phyloP scores from a whole-genome alignment of 768 basidiomycete genomes.

The Pisolithus microcarpus region DNA sequence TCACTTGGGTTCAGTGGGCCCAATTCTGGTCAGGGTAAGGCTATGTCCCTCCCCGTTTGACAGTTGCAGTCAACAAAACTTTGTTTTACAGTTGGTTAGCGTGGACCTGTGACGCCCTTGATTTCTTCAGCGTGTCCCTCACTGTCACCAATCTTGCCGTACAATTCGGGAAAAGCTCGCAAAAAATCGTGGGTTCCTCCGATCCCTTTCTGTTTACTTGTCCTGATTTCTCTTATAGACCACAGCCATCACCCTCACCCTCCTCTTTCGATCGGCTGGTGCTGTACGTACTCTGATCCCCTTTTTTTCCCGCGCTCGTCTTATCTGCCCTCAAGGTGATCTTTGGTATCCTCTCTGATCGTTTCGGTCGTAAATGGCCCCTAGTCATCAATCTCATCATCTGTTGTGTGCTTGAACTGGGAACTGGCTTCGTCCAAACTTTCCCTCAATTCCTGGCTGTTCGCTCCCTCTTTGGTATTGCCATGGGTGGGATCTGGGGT shows the following conservation, averaged over 20 bases:
- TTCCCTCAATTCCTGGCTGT: conserved; percentile 76
- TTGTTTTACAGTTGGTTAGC: conserved; percentile 58
- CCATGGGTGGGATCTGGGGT: conserved; percentile 90
- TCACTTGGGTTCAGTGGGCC: conserved; percentile 50
- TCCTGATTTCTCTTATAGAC: conserved; percentile 34
- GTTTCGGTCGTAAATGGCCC: conserved; percentile 93
- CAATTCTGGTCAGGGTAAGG: conserved; percentile 53
- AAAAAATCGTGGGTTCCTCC: conserved; percentile 35
- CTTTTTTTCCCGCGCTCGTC: neutral
- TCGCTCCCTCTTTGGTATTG: conserved; percentile 77
- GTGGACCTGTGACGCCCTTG: conserved; percentile 83
- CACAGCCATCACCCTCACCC: conserved; percentile 82
- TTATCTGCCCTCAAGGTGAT: conserved; percentile 34
- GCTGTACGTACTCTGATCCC: conserved; percentile 37
- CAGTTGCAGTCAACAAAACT: neutral
- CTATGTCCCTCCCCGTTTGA: neutral
- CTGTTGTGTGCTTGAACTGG: conserved; percentile 67
- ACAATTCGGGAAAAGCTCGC: conserved; percentile 40
- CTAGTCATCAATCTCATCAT: conserved; percentile 69
- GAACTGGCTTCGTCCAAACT: conserved; percentile 71
- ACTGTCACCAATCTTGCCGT: conserved; percentile 39
- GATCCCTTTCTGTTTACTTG: neutral
- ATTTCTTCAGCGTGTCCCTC: conserved; percentile 76
- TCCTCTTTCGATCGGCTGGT: conserved; percentile 82
- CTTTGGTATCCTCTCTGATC: conserved; percentile 81